These are phyloP conservation scores for Colletotrichum siamense DNA, from an alignment of 2,329 filamentous ascomycete genomes.

Conservation along the genomic window DNA sequence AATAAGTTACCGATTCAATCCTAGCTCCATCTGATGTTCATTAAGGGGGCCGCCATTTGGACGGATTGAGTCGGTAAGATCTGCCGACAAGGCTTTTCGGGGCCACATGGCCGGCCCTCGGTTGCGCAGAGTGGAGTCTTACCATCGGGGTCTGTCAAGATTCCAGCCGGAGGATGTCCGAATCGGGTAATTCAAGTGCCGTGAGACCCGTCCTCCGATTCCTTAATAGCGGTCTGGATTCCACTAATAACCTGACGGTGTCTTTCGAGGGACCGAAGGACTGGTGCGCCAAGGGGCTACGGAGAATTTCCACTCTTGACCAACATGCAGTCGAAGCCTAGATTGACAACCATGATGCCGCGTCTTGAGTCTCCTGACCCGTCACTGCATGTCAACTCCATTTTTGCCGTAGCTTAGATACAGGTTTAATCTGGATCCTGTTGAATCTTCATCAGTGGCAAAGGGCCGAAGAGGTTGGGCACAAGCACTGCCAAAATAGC, in stretches of 20 bases:
- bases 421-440: background rate
- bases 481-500: background rate
- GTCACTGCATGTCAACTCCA: background rate
- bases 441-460: background rate
- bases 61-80: background rate
- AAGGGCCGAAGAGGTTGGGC: background rate
- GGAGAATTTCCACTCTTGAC: background rate
- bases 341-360: background rate
- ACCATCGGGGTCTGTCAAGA: background rate
- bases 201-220: background rate
- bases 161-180: background rate
- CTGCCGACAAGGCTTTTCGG: background rate
- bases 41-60: background rate
- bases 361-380: background rate
- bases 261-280: background rate
- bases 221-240: background rate
- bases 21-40: conserved; percentile 2
- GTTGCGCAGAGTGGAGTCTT: background rate
- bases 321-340: background rate
- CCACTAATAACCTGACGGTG: background rate
- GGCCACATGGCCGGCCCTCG: background rate
- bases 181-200: background rate
- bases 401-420: background rate
- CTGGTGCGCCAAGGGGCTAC: background rate
- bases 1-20: background rate